Evolutionary conservation across 83 land plant species (phyloP), one percentile per base, ranked within the genome.

Genomic region (Diphasiastrum complanatum): DNA sequence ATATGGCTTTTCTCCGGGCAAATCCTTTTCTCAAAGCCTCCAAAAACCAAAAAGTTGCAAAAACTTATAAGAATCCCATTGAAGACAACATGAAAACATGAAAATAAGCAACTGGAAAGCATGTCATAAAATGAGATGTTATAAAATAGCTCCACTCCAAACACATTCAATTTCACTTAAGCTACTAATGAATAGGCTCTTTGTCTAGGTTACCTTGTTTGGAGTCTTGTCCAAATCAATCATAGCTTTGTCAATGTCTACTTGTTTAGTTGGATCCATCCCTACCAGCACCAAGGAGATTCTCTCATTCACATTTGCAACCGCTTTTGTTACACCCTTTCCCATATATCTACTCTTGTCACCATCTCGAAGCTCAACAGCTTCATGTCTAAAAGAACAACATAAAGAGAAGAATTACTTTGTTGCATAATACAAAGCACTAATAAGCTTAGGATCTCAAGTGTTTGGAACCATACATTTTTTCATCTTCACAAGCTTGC

Each of bases 151-250:
- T n/a, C n/a, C n/a, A n/a, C n/a, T n/a, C n/a, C n/a, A n/a, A n/a
- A n/a, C n/a, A n/a, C n/a, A n/a, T n/a, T n/a, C n/a, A n/a, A n/a
- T n/a, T n/a, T n/a, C n/a, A n/a, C n/a, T n/a, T n/a, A 28, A 26
- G 57, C 4, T 5, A 53, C 28, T 19, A 63, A 38, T 24, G 45
- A 12, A 61, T 43, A 33, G 28, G 43, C 64, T 29, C n/a, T 32
- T 11, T 34, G 8, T 8, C 43, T 8, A 38, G 14, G 40, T 19
- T 46, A 81, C 99, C 97, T 95, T 95, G 65, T 89, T 95, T 32
- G 89, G 93, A 4, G 97, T 86, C 65, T 82, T 89, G 67, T 89
- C 99, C 62, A 95, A 41, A 50, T 95, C 96, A 29, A 84, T 80
- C 97, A 95, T 85, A 33, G 76, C 72, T 50, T 86, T 89, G 77